Evolutionary conservation across 331 rosid species (phyloP), one percentile per base, ranked within the genome.

Genomic region (Rosa hybrid): DNA sequence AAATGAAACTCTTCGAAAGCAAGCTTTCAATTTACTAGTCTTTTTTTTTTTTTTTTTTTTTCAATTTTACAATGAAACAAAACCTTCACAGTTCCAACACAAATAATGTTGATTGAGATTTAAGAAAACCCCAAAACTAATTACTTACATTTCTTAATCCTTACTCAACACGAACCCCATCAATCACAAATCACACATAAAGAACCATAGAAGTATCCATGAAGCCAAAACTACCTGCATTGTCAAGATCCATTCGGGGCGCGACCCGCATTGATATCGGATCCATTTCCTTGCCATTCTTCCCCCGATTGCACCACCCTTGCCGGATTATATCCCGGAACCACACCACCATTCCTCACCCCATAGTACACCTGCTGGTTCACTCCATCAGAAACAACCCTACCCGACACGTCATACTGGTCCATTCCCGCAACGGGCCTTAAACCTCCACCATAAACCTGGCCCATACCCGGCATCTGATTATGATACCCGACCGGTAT

Each of bases 401-500:
- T 50, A 0, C 77, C 72, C 4, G 89, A 56, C 10, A 84, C 81
- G 17, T 85, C 92, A 18, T 83, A 90, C 5, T 86, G 86, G 30
- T 90, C 92, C 79, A 77, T 20, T 0, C 82, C 85, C 4, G 64
- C 53, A 13, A 83, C 79, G 1, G 89, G 90, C 54, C 90, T 80
- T 83, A 89, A 8, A 27, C 90, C 92, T 1, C 89, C 83, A 0
- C 88, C 86, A 56, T 87, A 92, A 4, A 83, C 77, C 71, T 89
- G 96, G 56, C 92, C 90, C 78, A 77, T 60, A 48, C 86, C 88
- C 41, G 93, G 82, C 38, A 81, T 80, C 38, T 51, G 21, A 8
- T 87, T 86, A 45, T 83, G 96, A 77, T 90, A 95, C 72, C 90
- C 88, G 0, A 87, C 12, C 6, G 92, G 94, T 34, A 86, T 75